Percentiles rank a stretch among this genome's conserved stretches.
phyloP scores from a whole-genome alignment of 139 green algal species.

The Auxenochlorella pyrenoidosa region DNA sequence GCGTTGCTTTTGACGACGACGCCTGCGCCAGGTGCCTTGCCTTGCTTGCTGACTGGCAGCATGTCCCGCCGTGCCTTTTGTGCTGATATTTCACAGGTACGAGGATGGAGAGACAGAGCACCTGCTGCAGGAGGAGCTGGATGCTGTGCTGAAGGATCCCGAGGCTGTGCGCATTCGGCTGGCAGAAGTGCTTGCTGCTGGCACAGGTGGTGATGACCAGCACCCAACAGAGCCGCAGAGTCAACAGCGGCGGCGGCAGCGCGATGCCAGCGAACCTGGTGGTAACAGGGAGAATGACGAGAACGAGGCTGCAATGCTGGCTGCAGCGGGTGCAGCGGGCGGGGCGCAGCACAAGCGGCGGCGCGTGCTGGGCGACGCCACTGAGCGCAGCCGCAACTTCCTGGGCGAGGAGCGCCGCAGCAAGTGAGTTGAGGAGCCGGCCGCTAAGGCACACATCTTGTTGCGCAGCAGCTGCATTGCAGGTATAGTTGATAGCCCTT shows the following conservation, averaged over 20 bases:
- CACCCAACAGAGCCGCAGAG: not conserved
- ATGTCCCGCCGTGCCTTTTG: not conserved
- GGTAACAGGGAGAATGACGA: not conserved
- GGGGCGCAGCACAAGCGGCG: not conserved
- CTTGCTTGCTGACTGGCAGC: no score
- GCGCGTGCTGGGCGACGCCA: constrained; percentile 18
- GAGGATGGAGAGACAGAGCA: constrained; percentile 48
- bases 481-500: no score
- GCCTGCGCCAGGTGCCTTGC: not conserved
- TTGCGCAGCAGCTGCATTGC: no score
- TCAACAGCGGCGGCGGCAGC: not conserved
- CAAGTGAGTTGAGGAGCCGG: constrained; percentile 15
- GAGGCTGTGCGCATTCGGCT: not conserved
- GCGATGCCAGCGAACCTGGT: not conserved
- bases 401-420: constrained; percentile 14
- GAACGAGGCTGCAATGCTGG: not conserved
- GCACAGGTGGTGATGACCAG: not conserved
- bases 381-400: constrained; percentile 12
- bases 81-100: constrained; percentile 24
- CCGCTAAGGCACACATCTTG: no score
- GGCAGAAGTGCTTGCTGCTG: not conserved
- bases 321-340: not conserved
- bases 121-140: constrained; percentile 12
- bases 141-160: constrained; percentile 10
- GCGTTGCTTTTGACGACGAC: not conserved